Conservation (phyloP, 2,329 filamentous ascomycete species). For the Thermoascus crustaceus region DNA sequence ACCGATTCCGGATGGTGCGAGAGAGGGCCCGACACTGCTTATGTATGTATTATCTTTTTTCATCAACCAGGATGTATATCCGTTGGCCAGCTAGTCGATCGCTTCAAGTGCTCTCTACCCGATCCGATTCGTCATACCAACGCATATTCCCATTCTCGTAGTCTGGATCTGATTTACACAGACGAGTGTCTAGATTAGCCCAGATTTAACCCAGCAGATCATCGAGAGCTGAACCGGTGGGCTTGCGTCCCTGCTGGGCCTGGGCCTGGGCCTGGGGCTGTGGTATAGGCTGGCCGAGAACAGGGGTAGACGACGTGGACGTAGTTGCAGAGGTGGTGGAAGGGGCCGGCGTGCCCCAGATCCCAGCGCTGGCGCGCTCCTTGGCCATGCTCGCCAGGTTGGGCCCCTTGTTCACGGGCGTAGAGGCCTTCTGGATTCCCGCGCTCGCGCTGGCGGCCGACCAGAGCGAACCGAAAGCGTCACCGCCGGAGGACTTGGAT, state of each 20-base stretch:
- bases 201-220: conserved; percentile 30
- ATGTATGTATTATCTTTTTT: too few relatives aligned
- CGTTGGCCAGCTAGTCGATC: too few relatives aligned
- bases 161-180: too few relatives aligned
- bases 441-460: conserved; percentile 58
- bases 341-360: conserved; percentile 72
- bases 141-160: too few relatives aligned
- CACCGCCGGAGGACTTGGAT: conserved; percentile 53
- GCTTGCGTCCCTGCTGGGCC: conserved; percentile 23
- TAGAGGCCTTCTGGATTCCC: conserved; percentile 64
- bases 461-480: conserved; percentile 87
- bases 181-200: background rate
- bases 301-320: conserved; percentile 41
- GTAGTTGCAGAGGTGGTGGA: conserved; percentile 45
- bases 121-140: too few relatives aligned
- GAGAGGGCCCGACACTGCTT: too few relatives aligned
- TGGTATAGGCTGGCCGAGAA: conserved; percentile 12
- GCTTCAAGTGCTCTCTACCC: too few relatives aligned
- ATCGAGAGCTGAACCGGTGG: conserved; percentile 32
- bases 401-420: conserved; percentile 56
- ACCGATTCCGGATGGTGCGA: too few relatives aligned
- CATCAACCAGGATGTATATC: too few relatives aligned
- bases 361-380: conserved; percentile 88
- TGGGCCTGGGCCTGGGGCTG: too few relatives aligned
- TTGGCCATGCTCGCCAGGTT: conserved; percentile 94